Conservation (phyloP, 768 basidiomycete genomes). For the Pleurotus tuber-regium region DNA sequence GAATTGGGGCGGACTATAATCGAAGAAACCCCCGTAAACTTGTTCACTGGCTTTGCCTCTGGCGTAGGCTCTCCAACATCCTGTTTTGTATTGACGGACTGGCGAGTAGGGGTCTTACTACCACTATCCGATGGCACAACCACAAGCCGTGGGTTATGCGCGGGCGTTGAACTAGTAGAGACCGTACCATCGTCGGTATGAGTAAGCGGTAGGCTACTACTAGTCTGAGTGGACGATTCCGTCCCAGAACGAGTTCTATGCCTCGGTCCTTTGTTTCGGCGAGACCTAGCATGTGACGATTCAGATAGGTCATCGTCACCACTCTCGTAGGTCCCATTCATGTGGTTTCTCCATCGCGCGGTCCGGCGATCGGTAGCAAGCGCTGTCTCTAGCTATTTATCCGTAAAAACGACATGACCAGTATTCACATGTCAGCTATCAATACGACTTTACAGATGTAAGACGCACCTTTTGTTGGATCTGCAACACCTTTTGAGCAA, state of each 20-base stretch:
- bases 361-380: conserved; percentile 56
- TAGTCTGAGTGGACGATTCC: conserved; percentile 53
- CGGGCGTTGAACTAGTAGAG: conserved; percentile 22
- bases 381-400: conserved; percentile 68
- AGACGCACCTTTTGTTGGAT: conserved; percentile 87
- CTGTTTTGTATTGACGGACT: conserved; percentile 33
- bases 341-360: conserved; percentile 35
- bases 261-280: conserved; percentile 38
- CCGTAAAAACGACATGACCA: conserved; percentile 11
- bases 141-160: conserved; percentile 22
- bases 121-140: conserved; percentile 31
- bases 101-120: conserved; percentile 41
- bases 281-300: conserved; percentile 37
- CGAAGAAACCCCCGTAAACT: conserved; percentile 25
- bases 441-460: neutral
- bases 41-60: neutral
- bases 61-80: conserved; percentile 29
- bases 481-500: conserved; percentile 82
- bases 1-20: conserved; percentile 21
- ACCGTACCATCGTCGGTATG: conserved; percentile 26
- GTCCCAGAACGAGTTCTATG: conserved; percentile 59
- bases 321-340: conserved; percentile 39
- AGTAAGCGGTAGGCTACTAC: conserved; percentile 24
- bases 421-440: neutral
- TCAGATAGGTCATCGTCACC: conserved; percentile 56